These are phyloP conservation scores for Carallia brachiata DNA, from an alignment of 345 rosid genomes.

Conservation along the genomic window DNA sequence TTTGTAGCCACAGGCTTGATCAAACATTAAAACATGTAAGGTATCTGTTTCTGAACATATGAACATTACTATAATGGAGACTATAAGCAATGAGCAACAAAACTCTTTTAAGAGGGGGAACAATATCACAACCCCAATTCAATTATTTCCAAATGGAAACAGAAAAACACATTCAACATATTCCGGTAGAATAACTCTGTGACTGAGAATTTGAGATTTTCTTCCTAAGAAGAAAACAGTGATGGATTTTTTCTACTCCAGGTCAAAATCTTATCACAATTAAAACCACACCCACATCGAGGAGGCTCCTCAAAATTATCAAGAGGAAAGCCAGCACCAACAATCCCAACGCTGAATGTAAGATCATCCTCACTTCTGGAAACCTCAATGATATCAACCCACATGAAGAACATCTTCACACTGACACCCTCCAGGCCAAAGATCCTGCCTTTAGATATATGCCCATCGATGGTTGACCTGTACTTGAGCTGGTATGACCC, in stretches of 20 bases:
- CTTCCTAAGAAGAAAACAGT: constrained; percentile 41
- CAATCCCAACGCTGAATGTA: constrained; percentile 59
- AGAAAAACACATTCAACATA: not conserved
- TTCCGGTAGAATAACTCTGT: not conserved
- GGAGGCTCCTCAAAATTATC: constrained; percentile 71
- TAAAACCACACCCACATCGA: constrained; percentile 85
- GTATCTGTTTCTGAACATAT: not conserved
- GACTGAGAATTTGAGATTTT: not conserved
- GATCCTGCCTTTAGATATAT: constrained; percentile 43
- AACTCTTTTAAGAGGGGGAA: not conserved
- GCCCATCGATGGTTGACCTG: constrained; percentile 46
- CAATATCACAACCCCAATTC: constrained; percentile 10
- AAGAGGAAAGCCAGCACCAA: constrained; percentile 57
- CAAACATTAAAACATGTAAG: not conserved
- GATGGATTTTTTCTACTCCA: constrained; percentile 25
- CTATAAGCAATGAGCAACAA: no score
- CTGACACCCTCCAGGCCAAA: constrained; percentile 51
- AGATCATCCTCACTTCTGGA: constrained; percentile 47
- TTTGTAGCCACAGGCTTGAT: not conserved
- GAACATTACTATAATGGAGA: no score
- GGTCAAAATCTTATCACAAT: constrained; percentile 36
- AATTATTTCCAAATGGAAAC: constrained; percentile 10
- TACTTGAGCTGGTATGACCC: constrained; percentile 59
- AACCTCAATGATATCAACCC: constrained; percentile 66
- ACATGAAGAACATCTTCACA: constrained; percentile 54